Evolutionary conservation across 2,329 filamentous ascomycete genomes (phyloP), one percentile per base, ranked within the genome.

Genomic region (Niveomyces coronatus): DNA sequence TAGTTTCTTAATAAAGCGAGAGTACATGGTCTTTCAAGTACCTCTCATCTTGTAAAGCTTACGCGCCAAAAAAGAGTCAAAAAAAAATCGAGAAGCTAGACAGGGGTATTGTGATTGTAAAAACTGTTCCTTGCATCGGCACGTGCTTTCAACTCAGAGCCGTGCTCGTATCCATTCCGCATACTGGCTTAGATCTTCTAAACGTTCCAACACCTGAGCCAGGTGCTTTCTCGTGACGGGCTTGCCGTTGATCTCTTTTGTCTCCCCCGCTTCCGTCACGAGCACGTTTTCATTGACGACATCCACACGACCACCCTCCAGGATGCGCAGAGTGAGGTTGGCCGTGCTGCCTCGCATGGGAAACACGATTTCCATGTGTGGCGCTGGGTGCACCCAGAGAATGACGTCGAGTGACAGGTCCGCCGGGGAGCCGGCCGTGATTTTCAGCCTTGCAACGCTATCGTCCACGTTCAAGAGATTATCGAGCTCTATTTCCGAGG

Each of bases 241-340:
- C 13, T 27, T 38, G 18, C 35, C 35, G 15, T 38, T 37, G 8
- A 37, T 37, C 31, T 37, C 47, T 35, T 51, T 50, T 45, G 55
- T 60, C n/a, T 54, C 55, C 40, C 57, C 58, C 5, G 50, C 50
- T 24, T 53, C 54, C 28, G 32, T 41, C 6, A 46, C 45, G 18
- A 61, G 45, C 13, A 64, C 51, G 44, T 81, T 79, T 47, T 82
- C 74, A 17, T 72, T 67, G 3, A 67, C 57, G 24, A 84, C 62
- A 14, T 70, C 62, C 4, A 83, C 65, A 11, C 70, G 62, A 4
- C 71, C 79, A 40, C 79, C 76, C 24, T 70, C 62, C 15, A 71
- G 63, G 14, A 84, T 69, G 47, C 76, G 73, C 10, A 83, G 49
- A 18, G 66, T 67, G 17, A 82, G 58, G 42, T 70, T 69, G 5